Base-by-base conservation (phyloP, 306 rosid genomes). In the Vicia faba region DNA sequence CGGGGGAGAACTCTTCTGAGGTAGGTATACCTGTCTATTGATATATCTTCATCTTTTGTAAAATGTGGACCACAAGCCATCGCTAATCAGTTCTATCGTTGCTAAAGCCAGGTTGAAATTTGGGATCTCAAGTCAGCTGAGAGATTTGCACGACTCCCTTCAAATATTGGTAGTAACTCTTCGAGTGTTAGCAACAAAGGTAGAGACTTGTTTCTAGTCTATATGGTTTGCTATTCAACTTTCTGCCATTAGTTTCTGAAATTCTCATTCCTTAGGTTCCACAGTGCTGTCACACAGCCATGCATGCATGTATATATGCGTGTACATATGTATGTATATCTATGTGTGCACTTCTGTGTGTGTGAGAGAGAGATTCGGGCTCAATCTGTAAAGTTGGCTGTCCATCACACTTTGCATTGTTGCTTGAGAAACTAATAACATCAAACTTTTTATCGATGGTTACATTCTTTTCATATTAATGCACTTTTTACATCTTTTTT, bases 121-220 rank as follows among this genome's bases (percentile, higher is more conserved):
- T 93, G 97, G 99, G 99, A 93, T 85, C 91, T 90, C 44, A 83
- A 79, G 75, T 79, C 95, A 16, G 87, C 81, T 64, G 84, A 89
- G 71, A 88, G 77, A 85, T 71, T 79, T 68, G 76, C 65, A 26
- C 84, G 43, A 29, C 78, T 93, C 31, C 86, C 95, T 80, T 73
- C 84, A 66, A 82, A 68, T 66, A 60, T 60, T 41, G 44, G 45
- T 20, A 57, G 63, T 74, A 80, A 80, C 75, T 73, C 83, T 57
- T 62, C 80, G 33, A 80, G 31, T 43, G 45, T 48, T 60, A 64
- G 84, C 76, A 68, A 83, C 40, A 86, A 69, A 74, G 89, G 74
- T 46, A 90, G 80, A 82, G 87, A 91, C 84, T 57, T 39, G 60
- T 29, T 81, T 70, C 55, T 57, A 26, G 46, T 61, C 65, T 41